Evolutionary conservation across 371 early-diverging fungal species (phyloP).

Genomic region (Mycotypha africana): DNA sequence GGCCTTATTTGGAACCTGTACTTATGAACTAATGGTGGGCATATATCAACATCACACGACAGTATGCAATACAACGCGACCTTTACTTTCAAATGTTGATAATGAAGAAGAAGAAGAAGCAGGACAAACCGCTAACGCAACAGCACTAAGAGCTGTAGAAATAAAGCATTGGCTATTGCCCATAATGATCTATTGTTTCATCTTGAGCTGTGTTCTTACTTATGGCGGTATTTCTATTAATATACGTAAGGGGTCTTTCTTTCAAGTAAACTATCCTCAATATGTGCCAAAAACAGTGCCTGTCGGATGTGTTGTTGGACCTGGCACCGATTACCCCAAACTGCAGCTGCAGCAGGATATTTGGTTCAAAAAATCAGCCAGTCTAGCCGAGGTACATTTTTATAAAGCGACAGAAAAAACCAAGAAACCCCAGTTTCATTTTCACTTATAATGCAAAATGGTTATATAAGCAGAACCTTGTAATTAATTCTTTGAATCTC

Average conservation of each 20-base stretch:
- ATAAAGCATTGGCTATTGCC: too few relatives aligned
- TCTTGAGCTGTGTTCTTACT: slow-evolving; percentile 5
- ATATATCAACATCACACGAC: neutral
- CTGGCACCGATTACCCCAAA: slow-evolving; percentile 5
- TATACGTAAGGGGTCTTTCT: slow-evolving; percentile 24
- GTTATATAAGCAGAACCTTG: neutral
- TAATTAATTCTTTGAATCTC: too few relatives aligned
- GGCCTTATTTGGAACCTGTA: slow-evolving; percentile 19
- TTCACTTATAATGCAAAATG: too few relatives aligned
- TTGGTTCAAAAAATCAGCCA: slow-evolving; percentile 23
- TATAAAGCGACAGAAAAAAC: too few relatives aligned
- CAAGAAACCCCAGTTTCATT: too few relatives aligned
- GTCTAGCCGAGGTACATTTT: slow-evolving; percentile 14
- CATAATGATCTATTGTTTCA: neutral
- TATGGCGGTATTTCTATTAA: slow-evolving; percentile 25
- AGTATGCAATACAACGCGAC: neutral
- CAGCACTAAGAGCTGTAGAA: too few relatives aligned
- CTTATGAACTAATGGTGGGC: neutral
- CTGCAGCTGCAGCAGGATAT: slow-evolving; percentile 11
- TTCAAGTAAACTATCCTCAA: slow-evolving; percentile 18
- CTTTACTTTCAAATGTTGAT: neutral
- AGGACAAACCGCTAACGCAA: neutral
- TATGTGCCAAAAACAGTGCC: slow-evolving; percentile 23
- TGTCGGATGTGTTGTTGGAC: slow-evolving; percentile 35
- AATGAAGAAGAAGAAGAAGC: neutral